phyloP scores from a whole-genome alignment of 768 basidiomycete genomes.

The Nidularia sp. region DNA sequence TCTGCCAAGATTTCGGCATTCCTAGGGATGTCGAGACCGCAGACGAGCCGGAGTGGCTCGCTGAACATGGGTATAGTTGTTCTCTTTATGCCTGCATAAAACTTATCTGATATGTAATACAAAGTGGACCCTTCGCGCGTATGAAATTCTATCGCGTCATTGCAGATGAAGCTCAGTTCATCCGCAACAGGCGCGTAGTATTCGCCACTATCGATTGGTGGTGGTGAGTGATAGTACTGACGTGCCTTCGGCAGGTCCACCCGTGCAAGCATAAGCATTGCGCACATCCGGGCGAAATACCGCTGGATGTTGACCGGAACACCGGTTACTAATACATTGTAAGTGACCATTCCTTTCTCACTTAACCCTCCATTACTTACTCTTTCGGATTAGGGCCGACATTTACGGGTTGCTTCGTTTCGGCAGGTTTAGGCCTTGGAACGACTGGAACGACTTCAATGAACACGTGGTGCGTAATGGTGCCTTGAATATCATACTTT shows the following conservation, averaged over 20 bases:
- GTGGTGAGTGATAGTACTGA: no score
- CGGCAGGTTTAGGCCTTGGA: conserved; percentile 65
- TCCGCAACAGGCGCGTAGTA: conserved; percentile 71
- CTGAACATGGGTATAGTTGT: conserved; percentile 41
- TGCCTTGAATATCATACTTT: neutral
- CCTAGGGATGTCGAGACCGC: conserved; percentile 41
- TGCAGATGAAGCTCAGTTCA: conserved; percentile 78
- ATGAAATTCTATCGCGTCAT: conserved; percentile 67
- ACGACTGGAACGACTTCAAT: conserved; percentile 70
- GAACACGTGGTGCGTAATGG: conserved; percentile 39
- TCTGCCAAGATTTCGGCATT: conserved; percentile 54
- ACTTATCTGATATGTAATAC: neutral
- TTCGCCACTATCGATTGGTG: no score
- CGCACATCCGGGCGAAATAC: conserved; percentile 58
- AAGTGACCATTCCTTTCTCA: conserved; percentile 5
- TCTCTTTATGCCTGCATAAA: neutral
- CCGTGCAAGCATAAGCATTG: conserved; percentile 53
- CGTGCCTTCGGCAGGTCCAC: conserved; percentile 39
- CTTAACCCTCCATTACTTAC: neutral
- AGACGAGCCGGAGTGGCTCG: conserved; percentile 46
- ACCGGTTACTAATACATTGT: conserved; percentile 71
- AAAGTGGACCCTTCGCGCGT: conserved; percentile 56
- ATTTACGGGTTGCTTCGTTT: conserved; percentile 71
- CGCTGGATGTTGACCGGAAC: conserved; percentile 82
- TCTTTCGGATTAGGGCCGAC: conserved; percentile 44